Base-by-base conservation (phyloP, 148 eudicot species). In the Rheum nobile region DNA sequence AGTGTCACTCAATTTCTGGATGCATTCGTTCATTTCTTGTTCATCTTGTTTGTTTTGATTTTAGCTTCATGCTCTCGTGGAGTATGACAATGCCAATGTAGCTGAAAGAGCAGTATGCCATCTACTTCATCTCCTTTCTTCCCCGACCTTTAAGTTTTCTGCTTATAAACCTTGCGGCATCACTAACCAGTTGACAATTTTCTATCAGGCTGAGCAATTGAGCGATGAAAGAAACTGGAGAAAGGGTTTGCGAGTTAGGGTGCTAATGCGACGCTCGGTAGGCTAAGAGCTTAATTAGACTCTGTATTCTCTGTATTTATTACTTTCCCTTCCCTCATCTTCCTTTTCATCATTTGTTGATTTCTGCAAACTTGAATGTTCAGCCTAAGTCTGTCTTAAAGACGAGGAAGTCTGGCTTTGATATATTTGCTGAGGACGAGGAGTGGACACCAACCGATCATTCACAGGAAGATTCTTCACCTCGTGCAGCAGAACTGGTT, bases 171-270 rank as follows among this genome's bases (percentile, higher is more conserved):
- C 44, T 42, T 42, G 17, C 8, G 16, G 8, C 22, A 13, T 17
- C 16, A 48, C 55, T 48, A 48, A 48, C 11, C 55, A 48, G 8
- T 48, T 48, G 55, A 48, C 16, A 19, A 48, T 17, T 17, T n/a
- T 6, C 16, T 48, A 48, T 22, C 80, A 94, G 98, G 98, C 83
- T 74, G 97, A 91, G 75, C 87, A 85, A 74, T 74, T 94, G 74
- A 91, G 86, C 74, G 98, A 94, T 74, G 91, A 89, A 79, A 87
- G 96, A 61, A 88, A 91, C 71, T 94, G 98, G 98, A 87, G 97
- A 76, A 94, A 87, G 75, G 97, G 97, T 77, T 79, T 94, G 74
- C 84, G 94, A 48, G 97, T 94, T 0, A 85, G 93, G 83, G 72
- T 86, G 75, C 84, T 91, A 83, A 88, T 86, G 3, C 81, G 87